Evolutionary conservation across 345 rosid genomes (phyloP), one percentile per base, ranked within the genome.

Genomic region (Trapa bicornis): DNA sequence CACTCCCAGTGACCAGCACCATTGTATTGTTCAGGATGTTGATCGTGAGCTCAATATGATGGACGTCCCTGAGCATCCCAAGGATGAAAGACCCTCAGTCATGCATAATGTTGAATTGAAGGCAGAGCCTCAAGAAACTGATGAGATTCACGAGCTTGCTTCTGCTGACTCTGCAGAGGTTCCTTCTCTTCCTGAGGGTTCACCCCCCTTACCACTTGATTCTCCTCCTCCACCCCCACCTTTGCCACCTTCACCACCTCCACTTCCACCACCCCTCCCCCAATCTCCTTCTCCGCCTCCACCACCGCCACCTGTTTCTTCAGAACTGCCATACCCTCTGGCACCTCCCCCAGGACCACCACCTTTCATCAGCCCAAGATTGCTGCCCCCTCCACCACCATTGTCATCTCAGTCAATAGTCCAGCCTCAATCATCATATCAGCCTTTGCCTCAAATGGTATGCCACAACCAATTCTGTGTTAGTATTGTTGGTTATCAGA

Each of bases 41-140:
- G 92, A 86, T 72, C 95, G 84, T 70, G 99, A 85, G 75, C 87
- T 89, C 68, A 96, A 87, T 80, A 86, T 87, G 95, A 95, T 88
- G 78, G 95, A 86, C 77, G 89, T 77, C 64, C 87, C 91, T 68
- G 88, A 80, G 72, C 84, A 81, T 70, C 85, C 74, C 9, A 88
- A 80, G 84, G 90, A 79, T 62, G 94, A 78, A 70, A 77, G 71
- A 53, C 71, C 78, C n/a, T 71, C 48, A 37, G 37, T 47, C 41
- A 66, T 36, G 13, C 69, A 54, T 65, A 67, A 64, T 75, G 67
- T 71, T 65, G 88, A 74, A 68, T 77, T 37, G 63, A 86, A 74
- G 68, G 61, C 60, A 12, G 80, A 73, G 37, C 83, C 73, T 71
- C 76, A 74, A 50, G 71, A 73, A 61, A 70, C 75, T 12, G 70